Percentiles rank a stretch among this genome's conserved stretches.
These are phyloP conservation scores for Penicillium macrosclerotiorum DNA, from an alignment of 495 filamentous ascomycete genomes.

Conservation along the genomic window DNA sequence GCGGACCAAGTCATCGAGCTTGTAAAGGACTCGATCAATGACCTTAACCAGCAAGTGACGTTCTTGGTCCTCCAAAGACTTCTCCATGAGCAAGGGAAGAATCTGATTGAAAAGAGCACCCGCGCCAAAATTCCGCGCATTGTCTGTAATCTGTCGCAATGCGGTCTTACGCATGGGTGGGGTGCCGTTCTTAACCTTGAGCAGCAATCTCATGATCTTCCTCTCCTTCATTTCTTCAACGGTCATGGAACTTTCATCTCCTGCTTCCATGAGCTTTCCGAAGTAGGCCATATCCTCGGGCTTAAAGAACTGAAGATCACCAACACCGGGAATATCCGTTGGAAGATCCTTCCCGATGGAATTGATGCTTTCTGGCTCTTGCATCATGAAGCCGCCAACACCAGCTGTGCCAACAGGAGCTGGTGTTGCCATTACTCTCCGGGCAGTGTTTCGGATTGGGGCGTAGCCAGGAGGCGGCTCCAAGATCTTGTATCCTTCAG, in stretches of 20 bases:
- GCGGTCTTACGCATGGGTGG: conserved; percentile 99
- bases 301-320: conserved; percentile 98
- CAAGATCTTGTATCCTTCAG: conserved; percentile 89
- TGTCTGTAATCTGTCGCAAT: conserved; percentile 96
- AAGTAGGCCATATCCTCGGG: conserved; percentile 99
- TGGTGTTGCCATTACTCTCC: conserved; percentile 77
- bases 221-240: conserved; percentile 96
- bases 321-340: conserved; percentile 95
- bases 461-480: conserved; percentile 92
- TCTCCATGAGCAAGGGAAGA: conserved; percentile 96
- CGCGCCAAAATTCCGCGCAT: conserved; percentile 94
- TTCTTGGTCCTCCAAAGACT: conserved; percentile 96
- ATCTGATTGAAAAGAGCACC: conserved; percentile 97
- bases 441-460: conserved; percentile 72
- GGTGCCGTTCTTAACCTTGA: conserved; percentile 99
- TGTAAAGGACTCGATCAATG: conserved; percentile 97
- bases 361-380: conserved; percentile 81
- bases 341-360: conserved; percentile 87
- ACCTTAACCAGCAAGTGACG: conserved; percentile 98
- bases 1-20: conserved; percentile 93
- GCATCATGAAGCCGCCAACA: conserved; percentile 93
- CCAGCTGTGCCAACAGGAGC: conserved; percentile 59
- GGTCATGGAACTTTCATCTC: conserved; percentile 87
- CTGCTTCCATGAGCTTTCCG: conserved; percentile 91
- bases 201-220: conserved; percentile 94